Evolutionary conservation across 2,329 filamentous ascomycete genomes (phyloP).

Genomic region (Calonectria leucothoes): DNA sequence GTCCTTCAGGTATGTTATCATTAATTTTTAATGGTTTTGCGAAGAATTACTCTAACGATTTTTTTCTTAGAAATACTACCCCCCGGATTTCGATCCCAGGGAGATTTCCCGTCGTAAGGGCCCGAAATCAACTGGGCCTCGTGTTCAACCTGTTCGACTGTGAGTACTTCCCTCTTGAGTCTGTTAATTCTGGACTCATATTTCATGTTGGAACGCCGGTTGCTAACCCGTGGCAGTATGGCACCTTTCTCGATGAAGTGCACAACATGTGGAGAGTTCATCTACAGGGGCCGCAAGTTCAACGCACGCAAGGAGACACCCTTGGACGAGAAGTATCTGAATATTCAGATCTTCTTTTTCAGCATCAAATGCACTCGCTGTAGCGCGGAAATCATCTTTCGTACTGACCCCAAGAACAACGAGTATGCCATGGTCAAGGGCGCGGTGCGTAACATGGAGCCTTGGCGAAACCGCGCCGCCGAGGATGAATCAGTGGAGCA

Average conservation of each 20-base stretch:
- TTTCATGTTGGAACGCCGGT: neutral
- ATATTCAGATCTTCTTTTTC: constrained; percentile 89
- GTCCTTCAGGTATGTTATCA: constrained; percentile 63
- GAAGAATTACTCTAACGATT: neutral
- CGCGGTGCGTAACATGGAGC: constrained; percentile 93
- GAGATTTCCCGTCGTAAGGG: constrained; percentile 78
- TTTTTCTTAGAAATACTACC: constrained; percentile 64
- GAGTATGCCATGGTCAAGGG: constrained; percentile 87
- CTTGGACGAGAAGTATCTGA: constrained; percentile 87
- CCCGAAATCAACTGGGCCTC: constrained; percentile 79
- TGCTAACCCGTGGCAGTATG: constrained; percentile 64
- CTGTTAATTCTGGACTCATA: neutral
- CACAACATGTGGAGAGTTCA: constrained; percentile 75
- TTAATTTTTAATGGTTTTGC: neutral
- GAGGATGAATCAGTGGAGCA: constrained; percentile 88
- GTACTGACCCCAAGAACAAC: constrained; percentile 94
- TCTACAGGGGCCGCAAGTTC: constrained; percentile 95
- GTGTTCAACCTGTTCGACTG: constrained; percentile 86
- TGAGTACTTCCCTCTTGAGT: constrained; percentile 3
- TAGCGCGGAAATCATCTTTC: constrained; percentile 88
- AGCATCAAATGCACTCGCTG: constrained; percentile 87
- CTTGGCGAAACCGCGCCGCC: constrained; percentile 76
- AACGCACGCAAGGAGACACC: constrained; percentile 95
- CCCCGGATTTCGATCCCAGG: constrained; percentile 90
- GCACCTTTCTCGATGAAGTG: constrained; percentile 57